A percentile compares a stretch with the other conserved stretches of the same genome.
These are phyloP conservation scores for Didymella exigua DNA, from an alignment of 2,329 filamentous ascomycete genomes.

Conservation along the genomic window DNA sequence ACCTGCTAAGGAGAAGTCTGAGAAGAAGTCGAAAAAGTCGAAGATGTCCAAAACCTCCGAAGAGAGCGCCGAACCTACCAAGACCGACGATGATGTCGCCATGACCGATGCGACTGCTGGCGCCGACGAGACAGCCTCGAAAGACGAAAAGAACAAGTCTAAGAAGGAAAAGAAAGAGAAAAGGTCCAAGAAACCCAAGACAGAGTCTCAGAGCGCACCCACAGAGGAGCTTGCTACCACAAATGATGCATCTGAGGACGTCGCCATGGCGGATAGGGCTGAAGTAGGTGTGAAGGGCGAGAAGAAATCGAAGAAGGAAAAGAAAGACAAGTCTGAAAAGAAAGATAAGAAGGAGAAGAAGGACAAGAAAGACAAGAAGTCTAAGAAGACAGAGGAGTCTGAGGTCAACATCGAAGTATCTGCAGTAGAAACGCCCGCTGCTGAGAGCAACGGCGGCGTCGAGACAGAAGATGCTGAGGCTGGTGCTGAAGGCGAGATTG, in stretches of 20 bases:
- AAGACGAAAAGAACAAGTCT: slow-evolving; percentile 30
- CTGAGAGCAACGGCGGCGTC: slow-evolving; percentile 24
- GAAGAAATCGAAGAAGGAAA: slow-evolving; percentile 37
- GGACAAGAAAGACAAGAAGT: slow-evolving; percentile 36
- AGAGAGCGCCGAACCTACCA: slow-evolving; percentile 17
- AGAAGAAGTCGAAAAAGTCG: slow-evolving; percentile 30
- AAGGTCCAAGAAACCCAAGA: slow-evolving; percentile 30
- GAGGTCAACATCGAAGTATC: slow-evolving; percentile 22
- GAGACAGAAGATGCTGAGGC: slow-evolving; percentile 21
- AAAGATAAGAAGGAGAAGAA: slow-evolving; percentile 36
- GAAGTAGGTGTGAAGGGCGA: slow-evolving; percentile 27
- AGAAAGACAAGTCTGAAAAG: slow-evolving; percentile 22
- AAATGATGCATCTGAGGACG: slow-evolving; percentile 19
- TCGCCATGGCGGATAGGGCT: slow-evolving; percentile 15
- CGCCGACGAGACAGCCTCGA: slow-evolving; percentile 16
- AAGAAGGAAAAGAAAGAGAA: slow-evolving; percentile 36
- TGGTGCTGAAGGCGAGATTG: slow-evolving; percentile 22
- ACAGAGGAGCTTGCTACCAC: slow-evolving; percentile 12
- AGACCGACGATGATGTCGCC: slow-evolving; percentile 22
- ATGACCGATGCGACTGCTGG: slow-evolving; percentile 26
- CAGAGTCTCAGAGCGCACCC: slow-evolving; percentile 15
- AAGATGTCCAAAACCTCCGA: slow-evolving; percentile 36
- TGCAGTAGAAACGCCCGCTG: slow-evolving; percentile 18
- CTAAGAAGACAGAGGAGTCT: slow-evolving; percentile 19
- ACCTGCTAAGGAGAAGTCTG: slow-evolving; percentile 25